These are phyloP conservation scores for Epichloe aotearoae DNA, from an alignment of 2,329 filamentous ascomycete species.

Conservation along the genomic window DNA sequence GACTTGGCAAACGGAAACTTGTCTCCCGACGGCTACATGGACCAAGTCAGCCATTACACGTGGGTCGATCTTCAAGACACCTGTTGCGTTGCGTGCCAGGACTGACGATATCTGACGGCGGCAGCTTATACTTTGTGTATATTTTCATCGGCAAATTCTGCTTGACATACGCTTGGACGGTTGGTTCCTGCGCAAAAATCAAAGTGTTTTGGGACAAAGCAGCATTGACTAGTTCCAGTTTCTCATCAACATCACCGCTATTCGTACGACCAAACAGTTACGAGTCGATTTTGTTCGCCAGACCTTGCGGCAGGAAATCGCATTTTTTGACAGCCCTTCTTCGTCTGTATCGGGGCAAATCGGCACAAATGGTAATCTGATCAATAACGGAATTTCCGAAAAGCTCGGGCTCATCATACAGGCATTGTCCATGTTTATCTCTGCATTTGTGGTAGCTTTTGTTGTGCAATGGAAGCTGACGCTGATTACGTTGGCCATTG, in stretches of 20 bases:
- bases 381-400: conserved; percentile 31
- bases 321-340: conserved; percentile 39
- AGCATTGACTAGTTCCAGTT: conserved; percentile 12
- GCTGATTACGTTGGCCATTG: conserved; percentile 30
- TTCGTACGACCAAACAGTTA: conserved; percentile 22
- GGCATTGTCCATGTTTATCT: conserved; percentile 24
- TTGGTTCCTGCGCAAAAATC: conserved; percentile 15
- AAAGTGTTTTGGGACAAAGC: neutral
- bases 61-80: conserved; percentile 13
- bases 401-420: conserved; percentile 30
- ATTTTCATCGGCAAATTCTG: conserved; percentile 41
- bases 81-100: neutral
- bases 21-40: conserved; percentile 33
- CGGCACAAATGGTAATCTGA: conserved; percentile 34
- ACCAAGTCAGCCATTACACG: conserved; percentile 32
- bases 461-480: conserved; percentile 28
- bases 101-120: neutral
- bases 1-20: conserved; percentile 35
- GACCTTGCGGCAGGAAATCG: conserved; percentile 36
- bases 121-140: conserved; percentile 43
- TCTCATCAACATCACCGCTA: conserved; percentile 23
- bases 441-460: conserved; percentile 28
- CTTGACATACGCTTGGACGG: conserved; percentile 41
- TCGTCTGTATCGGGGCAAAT: conserved; percentile 32
- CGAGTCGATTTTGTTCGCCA: conserved; percentile 25